A percentile compares a stretch with the other conserved stretches of the same genome.
Evolutionary conservation across 78 protist species (phyloP).

Genomic region (Pirum gemmata): DNA sequence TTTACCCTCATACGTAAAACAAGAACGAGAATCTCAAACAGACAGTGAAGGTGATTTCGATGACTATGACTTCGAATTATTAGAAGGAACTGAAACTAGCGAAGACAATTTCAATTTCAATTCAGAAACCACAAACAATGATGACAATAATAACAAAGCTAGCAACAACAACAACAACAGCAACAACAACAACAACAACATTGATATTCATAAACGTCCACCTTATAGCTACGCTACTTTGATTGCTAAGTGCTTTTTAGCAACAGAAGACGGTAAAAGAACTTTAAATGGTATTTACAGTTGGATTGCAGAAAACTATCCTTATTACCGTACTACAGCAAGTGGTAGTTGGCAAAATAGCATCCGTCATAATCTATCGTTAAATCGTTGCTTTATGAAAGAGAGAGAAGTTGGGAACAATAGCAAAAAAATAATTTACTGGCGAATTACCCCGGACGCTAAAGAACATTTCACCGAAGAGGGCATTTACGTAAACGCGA

Average conservation of each 20-base stretch:
- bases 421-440: conserved; percentile 26
- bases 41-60: too few relatives aligned
- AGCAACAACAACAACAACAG: background rate
- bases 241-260: background rate
- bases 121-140: background rate
- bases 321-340: background rate
- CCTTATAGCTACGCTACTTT: background rate
- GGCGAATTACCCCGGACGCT: conserved; percentile 27
- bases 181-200: background rate
- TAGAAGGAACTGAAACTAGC: too few relatives aligned
- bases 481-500: background rate
- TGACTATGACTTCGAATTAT: too few relatives aligned
- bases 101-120: too few relatives aligned
- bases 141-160: background rate
- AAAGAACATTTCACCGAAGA: conserved; percentile 9
- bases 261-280: background rate
- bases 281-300: background rate
- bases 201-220: background rate
- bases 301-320: background rate
- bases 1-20: too few relatives aligned
- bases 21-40: too few relatives aligned
- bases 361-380: conserved; percentile 56
- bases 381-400: conserved; percentile 26
- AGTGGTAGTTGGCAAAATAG: conserved; percentile 34
- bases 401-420: background rate